Percentiles rank a stretch among this genome's conserved stretches.
Evolutionary conservation across 2,329 filamentous ascomycete species (phyloP).

Genomic region (Fusarium praegraminearum): DNA sequence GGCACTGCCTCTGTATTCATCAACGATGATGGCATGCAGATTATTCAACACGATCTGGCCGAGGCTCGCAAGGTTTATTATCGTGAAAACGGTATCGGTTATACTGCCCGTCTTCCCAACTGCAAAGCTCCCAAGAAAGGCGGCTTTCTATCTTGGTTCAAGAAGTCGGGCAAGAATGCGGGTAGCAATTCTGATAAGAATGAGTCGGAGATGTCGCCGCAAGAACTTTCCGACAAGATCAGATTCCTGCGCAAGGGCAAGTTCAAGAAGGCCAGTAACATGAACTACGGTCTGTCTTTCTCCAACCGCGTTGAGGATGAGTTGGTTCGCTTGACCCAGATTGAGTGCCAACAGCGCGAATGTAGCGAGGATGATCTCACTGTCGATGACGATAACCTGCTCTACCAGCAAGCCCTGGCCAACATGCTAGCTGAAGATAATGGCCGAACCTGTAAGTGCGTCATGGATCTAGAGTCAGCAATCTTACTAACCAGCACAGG

Average conservation of each 20-base stretch:
- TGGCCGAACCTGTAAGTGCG: background rate
- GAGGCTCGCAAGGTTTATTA: background rate
- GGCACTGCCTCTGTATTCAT: background rate
- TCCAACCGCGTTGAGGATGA: background rate
- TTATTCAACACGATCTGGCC: background rate
- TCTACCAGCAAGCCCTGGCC: background rate
- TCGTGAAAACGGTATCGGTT: background rate
- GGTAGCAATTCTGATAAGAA: background rate
- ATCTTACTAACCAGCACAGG: background rate
- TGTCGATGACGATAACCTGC: background rate
- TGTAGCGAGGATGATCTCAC: background rate
- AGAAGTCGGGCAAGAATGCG: background rate
- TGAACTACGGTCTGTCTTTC: background rate
- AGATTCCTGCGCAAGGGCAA: background rate
- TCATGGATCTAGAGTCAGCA: rapidly evolving
- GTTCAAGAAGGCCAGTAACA: background rate
- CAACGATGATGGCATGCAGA: background rate
- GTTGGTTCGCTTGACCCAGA: background rate
- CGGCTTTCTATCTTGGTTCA: background rate
- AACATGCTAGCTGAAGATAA: background rate
- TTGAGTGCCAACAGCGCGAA: background rate
- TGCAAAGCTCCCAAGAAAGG: background rate
- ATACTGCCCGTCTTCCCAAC: background rate
- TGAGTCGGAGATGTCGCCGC: background rate
- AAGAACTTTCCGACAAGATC: background rate